Evolutionary conservation across 495 filamentous ascomycete species (phyloP).

Genomic region (Penicillium macrosclerotiorum): DNA sequence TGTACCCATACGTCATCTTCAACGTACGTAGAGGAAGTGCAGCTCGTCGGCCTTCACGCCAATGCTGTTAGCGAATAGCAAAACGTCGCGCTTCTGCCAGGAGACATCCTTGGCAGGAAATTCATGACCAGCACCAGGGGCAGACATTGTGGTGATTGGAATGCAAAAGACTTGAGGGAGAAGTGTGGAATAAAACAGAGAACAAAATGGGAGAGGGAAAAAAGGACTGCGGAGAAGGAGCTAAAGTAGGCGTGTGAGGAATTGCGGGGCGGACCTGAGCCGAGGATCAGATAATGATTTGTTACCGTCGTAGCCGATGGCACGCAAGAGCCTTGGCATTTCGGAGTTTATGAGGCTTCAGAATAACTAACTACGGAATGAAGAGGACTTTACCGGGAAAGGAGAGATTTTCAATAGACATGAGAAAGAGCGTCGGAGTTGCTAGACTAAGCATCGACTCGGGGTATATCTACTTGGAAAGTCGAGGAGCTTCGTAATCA

Average conservation of each 20-base stretch:
- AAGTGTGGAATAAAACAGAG: neutral
- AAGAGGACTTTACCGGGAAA: neutral
- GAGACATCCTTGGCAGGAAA: conserved; percentile 68
- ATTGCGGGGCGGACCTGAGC: conserved; percentile 27
- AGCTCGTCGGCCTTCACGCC: conserved; percentile 81
- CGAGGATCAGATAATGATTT: conserved; percentile 34
- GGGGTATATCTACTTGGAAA: conserved; percentile 51
- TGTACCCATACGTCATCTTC: too few species aligned
- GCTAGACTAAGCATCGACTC: conserved; percentile 53
- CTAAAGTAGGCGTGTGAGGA: conserved; percentile 22
- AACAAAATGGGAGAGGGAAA: neutral
- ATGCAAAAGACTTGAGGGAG: neutral
- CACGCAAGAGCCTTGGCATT: conserved; percentile 11
- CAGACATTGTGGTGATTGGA: conserved; percentile 33
- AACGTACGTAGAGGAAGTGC: conserved; percentile 80
- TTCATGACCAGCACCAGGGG: conserved; percentile 75
- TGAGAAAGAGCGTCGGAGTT: conserved; percentile 38
- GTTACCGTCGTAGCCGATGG: conserved; percentile 18
- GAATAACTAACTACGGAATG: neutral
- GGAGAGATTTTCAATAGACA: conserved; percentile 15
- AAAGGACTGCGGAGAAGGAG: conserved; percentile 2
- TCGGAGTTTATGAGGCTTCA: neutral
- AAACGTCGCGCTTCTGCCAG: conserved; percentile 82
- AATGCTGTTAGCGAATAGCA: conserved; percentile 86
- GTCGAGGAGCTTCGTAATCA: conserved; percentile 50